Percentiles rank a stretch among this genome's conserved stretches.
Conservation (phyloP, 805 yeast genomes). For the Wickerhamiella dianesei region DNA sequence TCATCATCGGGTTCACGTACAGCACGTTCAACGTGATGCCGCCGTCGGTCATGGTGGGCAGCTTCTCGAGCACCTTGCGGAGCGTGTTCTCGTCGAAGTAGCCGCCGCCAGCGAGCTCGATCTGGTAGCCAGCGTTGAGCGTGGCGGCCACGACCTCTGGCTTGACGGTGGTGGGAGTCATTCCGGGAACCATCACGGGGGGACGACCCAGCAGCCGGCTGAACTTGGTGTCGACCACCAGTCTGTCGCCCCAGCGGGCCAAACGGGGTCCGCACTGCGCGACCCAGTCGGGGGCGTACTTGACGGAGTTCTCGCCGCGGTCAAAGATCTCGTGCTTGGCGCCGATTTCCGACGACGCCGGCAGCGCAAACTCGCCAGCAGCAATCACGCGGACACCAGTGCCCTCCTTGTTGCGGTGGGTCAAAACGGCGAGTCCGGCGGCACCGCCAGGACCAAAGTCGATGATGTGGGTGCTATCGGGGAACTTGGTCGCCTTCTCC, state of each 20-base stretch:
- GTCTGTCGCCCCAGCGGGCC: slow-evolving; percentile 48
- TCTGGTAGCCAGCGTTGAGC: slow-evolving; percentile 90
- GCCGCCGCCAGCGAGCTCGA: slow-evolving; percentile 99
- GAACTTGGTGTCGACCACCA: slow-evolving; percentile 86
- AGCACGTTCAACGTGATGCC: slow-evolving; percentile 87
- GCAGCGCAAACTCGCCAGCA: slow-evolving; percentile 75
- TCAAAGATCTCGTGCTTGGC: slow-evolving; percentile 92
- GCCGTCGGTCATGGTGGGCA: slow-evolving; percentile 62
- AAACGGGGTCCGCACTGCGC: slow-evolving; percentile 76
- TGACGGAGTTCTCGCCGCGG: slow-evolving; percentile 46
- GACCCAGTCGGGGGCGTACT: slow-evolving; percentile 85
- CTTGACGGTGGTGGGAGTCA: slow-evolving; percentile 96
- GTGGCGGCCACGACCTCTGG: slow-evolving; percentile 92
- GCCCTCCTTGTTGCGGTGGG: slow-evolving; percentile 97
- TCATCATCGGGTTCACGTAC: slow-evolving; percentile 93
- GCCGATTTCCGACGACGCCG: slow-evolving; percentile 63
- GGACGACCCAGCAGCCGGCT: slow-evolving; percentile 86
- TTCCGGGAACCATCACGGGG: slow-evolving; percentile 96
- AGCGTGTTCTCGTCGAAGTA: slow-evolving; percentile 64
- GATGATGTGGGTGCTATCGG: slow-evolving; percentile 65
- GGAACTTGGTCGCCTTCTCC: slow-evolving; percentile 76
- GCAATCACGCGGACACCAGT: slow-evolving; percentile 90
- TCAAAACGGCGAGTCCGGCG: slow-evolving; percentile 88
- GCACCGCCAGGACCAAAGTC: slow-evolving; percentile 99
- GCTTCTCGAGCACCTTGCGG: slow-evolving; percentile 61